These are phyloP conservation scores for Saturnispora saitoi DNA, from an alignment of 805 yeast genomes.

Conservation along the genomic window DNA sequence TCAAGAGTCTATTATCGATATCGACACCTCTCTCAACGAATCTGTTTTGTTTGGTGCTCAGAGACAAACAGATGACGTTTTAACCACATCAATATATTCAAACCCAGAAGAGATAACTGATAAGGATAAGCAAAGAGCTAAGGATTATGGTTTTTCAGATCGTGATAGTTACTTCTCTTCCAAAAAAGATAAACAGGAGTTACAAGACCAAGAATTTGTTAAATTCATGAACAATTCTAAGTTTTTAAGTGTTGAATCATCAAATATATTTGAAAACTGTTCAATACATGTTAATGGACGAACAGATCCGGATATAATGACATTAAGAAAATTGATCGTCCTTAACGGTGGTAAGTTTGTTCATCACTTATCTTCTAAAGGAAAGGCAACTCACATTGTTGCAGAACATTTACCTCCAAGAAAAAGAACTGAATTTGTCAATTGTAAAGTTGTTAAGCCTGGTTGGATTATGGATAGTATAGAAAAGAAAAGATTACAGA, in stretches of 20 bases:
- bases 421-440: constrained; percentile 54
- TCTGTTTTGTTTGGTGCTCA: not conserved
- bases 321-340: constrained; percentile 62
- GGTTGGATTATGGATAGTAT: constrained; percentile 72
- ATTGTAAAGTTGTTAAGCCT: constrained; percentile 72
- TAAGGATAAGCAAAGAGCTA: constrained; percentile 11
- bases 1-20: not conserved
- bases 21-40: not conserved
- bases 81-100: not conserved
- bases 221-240: constrained; percentile 40
- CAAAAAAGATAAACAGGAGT: constrained; percentile 56
- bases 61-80: not conserved
- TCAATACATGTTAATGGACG: constrained; percentile 80
- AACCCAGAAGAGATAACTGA: constrained; percentile 7
- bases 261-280: constrained; percentile 53
- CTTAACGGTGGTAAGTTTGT: constrained; percentile 73
- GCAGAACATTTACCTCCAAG: constrained; percentile 74
- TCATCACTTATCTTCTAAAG: constrained; percentile 60
- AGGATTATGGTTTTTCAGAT: constrained; percentile 50
- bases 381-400: constrained; percentile 74
- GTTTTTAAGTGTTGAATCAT: constrained; percentile 12
- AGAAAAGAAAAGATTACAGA: constrained; percentile 35
- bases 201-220: constrained; percentile 41
- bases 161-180: constrained; percentile 55
- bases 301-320: constrained; percentile 71